Percentiles rank a stretch among this genome's conserved stretches.
Evolutionary conservation across 176 grass and related monocot genomes (phyloP).

Genomic region (Juncus inflexus): DNA sequence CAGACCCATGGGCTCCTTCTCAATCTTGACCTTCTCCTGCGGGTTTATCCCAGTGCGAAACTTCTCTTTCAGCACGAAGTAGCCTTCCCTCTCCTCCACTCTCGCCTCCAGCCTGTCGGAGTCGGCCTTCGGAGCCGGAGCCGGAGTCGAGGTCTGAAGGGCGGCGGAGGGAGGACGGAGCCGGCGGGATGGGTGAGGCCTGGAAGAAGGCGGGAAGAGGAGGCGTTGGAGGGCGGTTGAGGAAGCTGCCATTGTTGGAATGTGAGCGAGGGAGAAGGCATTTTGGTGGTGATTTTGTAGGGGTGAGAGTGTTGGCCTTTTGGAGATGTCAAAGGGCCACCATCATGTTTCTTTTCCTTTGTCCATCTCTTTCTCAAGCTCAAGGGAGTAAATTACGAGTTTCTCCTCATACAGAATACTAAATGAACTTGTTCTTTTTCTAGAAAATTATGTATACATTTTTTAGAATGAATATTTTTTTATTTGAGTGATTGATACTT

Average conservation of each 20-base stretch:
- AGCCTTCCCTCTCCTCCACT: slow-evolving; percentile 61
- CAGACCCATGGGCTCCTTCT: slow-evolving; percentile 77
- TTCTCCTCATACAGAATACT: background rate
- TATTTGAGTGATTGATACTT: too few species aligned
- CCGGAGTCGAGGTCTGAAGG: slow-evolving; percentile 11
- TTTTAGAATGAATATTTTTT: too few species aligned
- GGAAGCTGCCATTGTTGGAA: slow-evolving; percentile 54
- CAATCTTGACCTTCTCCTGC: slow-evolving; percentile 91
- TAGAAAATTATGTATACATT: too few species aligned
- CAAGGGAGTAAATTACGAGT: background rate
- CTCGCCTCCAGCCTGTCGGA: slow-evolving; percentile 52
- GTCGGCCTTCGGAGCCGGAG: slow-evolving; percentile 18
- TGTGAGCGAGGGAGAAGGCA: slow-evolving; percentile 11
- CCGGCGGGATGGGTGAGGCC: slow-evolving; percentile 9
- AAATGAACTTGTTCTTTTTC: too few species aligned
- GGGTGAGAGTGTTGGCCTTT: slow-evolving; percentile 44
- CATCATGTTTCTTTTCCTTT: background rate
- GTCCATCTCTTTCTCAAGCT: background rate
- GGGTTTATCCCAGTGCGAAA: slow-evolving; percentile 68
- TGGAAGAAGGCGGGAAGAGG: slow-evolving; percentile 36
- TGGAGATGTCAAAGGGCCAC: slow-evolving; percentile 30
- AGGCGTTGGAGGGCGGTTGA: slow-evolving; percentile 61
- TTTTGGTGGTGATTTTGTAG: slow-evolving; percentile 39
- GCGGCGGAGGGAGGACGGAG: background rate
- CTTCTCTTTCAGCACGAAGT: slow-evolving; percentile 91